Evolutionary conservation across 2,329 filamentous ascomycete genomes (phyloP), one percentile per base, ranked within the genome.

Genomic region (Fusarium robinianum): DNA sequence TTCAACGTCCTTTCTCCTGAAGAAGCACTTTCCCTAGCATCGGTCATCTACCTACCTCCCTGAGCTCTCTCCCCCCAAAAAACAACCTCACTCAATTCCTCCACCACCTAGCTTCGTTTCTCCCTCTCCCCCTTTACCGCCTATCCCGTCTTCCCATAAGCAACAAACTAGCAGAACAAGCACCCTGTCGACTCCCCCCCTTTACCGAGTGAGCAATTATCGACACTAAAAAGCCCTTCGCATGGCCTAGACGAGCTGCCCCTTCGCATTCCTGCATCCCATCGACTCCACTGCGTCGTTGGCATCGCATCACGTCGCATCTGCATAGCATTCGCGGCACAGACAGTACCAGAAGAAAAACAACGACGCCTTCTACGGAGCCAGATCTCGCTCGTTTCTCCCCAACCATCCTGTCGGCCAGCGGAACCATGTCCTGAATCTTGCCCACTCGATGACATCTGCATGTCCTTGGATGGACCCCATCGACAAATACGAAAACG

Each of bases 281-380:
- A 41, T 39, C 49, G 51, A 58, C 55, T 40, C 58, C 58, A 60
- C 49, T 39, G 42, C 39, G 45, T 59, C 52, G 56, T 43, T 57
- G 49, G 49, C 49, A 51, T 21, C 45, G 46, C 51, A 53, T 57
- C 34, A 55, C 46, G 52, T 45, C 47, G 41, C 42, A 44, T 46
- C 40, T 37, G 40, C 42, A 36, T 37, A 34, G 30, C 31, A 53
- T 39, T 41, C 43, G 37, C 52, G 40, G 38, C 39, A 49, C 39
- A 27, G 32, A 43, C 35, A 48, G 37, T 18, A 18, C 36, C 19
- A 48, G 50, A 33, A 25, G 43, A 35, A 26, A 32, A 41, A n/a
- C 41, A 15, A 39, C 49, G 24, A 50, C 22, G 17, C 41, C 15
- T 18, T n/a, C n/a, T n/a, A n/a, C n/a, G n/a, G n/a, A n/a, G n/a